Percentiles rank a stretch among this genome's conserved stretches.
phyloP scores from a whole-genome alignment of 1,139 yeast genomes.

The Magnusiomyces suaveolens region DNA sequence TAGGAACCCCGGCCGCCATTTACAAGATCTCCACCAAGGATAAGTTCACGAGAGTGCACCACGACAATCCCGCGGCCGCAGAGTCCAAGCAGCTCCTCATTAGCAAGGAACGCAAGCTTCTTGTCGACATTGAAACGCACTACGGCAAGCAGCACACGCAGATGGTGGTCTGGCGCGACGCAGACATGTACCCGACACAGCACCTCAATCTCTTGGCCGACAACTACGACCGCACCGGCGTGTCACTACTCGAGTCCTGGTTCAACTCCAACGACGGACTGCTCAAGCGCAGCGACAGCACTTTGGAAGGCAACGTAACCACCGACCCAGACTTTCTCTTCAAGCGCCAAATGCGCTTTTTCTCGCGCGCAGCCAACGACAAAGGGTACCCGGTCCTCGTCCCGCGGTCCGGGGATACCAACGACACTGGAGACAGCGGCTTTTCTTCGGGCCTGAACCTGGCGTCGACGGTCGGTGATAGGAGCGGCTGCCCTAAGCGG shows the following conservation, averaged over 20 bases:
- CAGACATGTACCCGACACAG: conserved; percentile 23
- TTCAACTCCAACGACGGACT: neutral
- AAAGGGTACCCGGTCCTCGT: neutral
- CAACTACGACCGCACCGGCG: conserved; percentile 18
- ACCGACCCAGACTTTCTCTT: conserved; percentile 22
- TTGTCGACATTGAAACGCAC: conserved; percentile 6
- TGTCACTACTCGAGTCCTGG: conserved; percentile 24
- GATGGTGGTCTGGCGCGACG: conserved; percentile 30
- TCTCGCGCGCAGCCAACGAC: neutral
- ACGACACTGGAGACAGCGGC: conserved; percentile 26
- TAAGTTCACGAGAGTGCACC: conserved; percentile 12
- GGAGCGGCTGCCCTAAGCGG: conserved; percentile 30
- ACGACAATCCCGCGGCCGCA: neutral
- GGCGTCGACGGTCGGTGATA: conserved; percentile 27
- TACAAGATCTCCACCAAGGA: conserved; percentile 24
- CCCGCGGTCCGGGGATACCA: conserved; percentile 9
- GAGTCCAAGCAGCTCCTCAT: conserved; percentile 12
- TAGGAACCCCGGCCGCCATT: conserved; percentile 28
- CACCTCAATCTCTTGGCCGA: conserved; percentile 12
- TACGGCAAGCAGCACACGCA: conserved; percentile 11
- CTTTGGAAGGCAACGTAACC: conserved; percentile 16
- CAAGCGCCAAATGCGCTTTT: conserved; percentile 21
- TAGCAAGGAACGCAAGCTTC: conserved; percentile 19
- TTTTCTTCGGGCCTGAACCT: conserved; percentile 28
- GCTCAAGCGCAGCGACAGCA: neutral